These are phyloP conservation scores for Candida alai DNA, from an alignment of 805 yeast species.

Conservation along the genomic window DNA sequence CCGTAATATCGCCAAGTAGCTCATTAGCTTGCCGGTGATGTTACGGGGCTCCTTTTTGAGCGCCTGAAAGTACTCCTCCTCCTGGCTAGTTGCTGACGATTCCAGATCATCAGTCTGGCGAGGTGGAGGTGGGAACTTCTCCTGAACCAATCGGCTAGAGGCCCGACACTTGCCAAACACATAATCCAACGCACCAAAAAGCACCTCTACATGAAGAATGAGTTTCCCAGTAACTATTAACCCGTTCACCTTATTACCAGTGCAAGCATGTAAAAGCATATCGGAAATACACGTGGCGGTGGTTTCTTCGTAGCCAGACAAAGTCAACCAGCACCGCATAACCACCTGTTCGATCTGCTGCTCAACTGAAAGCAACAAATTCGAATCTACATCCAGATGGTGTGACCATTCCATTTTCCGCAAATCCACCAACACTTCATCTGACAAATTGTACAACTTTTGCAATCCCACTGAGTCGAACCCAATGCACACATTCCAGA, in stretches of 20 bases:
- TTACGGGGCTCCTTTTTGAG: conserved; percentile 71
- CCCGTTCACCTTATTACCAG: conserved; percentile 66
- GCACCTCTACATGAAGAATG: conserved; percentile 66
- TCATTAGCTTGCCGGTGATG: conserved; percentile 84
- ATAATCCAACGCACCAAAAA: conserved; percentile 72
- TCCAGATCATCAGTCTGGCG: conserved; percentile 9
- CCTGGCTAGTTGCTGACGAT: conserved; percentile 5
- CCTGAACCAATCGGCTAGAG: conserved; percentile 3
- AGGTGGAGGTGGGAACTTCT: background rate
- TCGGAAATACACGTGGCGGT: conserved; percentile 87
- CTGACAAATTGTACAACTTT: conserved; percentile 12
- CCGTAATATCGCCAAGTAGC: conserved; percentile 78
- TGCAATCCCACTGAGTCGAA: conserved; percentile 54
- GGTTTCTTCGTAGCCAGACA: conserved; percentile 86
- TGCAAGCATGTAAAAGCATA: conserved; percentile 82
- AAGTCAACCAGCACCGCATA: conserved; percentile 75
- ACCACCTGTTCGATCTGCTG: conserved; percentile 55
- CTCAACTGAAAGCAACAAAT: conserved; percentile 55
- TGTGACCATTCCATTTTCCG: conserved; percentile 3
- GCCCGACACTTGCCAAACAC: conserved; percentile 24
- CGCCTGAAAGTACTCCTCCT: conserved; percentile 26
- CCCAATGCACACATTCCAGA: conserved; percentile 85
- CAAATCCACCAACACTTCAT: conserved; percentile 7
- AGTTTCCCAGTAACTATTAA: conserved; percentile 66
- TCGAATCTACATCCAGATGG: conserved; percentile 5